phyloP scores from a whole-genome alignment of 371 early-diverging fungal genomes.

The Coemansia sp. region DNA sequence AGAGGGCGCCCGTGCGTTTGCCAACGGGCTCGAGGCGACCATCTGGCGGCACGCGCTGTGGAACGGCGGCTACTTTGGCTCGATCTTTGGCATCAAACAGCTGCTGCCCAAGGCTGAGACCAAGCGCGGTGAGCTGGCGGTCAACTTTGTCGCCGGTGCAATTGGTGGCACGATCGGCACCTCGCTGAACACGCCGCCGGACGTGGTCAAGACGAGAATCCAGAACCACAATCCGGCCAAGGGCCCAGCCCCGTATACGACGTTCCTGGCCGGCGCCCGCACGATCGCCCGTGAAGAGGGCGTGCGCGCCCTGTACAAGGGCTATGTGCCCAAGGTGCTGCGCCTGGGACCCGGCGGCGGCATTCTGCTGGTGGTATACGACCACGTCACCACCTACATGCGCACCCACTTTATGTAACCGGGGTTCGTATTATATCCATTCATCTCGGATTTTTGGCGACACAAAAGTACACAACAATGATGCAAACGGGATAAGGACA shows the following conservation, averaged over 20 bases:
- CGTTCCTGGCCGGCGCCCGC: slow-evolving; percentile 82
- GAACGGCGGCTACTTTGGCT: slow-evolving; percentile 92
- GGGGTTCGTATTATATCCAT: no score
- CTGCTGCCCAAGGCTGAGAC: slow-evolving; percentile 80
- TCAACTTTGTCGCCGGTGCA: slow-evolving; percentile 92
- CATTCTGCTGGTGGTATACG: slow-evolving; percentile 56
- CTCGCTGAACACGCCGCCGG: slow-evolving; percentile 92
- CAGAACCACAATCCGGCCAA: slow-evolving; percentile 75
- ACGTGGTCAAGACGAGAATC: slow-evolving; percentile 96
- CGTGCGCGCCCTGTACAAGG: slow-evolving; percentile 88
- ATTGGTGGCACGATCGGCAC: slow-evolving; percentile 96
- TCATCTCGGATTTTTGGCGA: no score
- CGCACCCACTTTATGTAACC: slow-evolving; percentile 50
- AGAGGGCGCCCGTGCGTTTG: slow-evolving; percentile 83
- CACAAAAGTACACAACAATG: no score
- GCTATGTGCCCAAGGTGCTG: slow-evolving; percentile 95
- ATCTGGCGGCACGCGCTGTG: slow-evolving; percentile 93
- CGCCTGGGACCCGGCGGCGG: slow-evolving; percentile 93
- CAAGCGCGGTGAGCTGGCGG: slow-evolving; percentile 72
- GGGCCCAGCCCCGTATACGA: slow-evolving; percentile 76
- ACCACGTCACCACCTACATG: slow-evolving; percentile 59
- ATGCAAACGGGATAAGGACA: no score
- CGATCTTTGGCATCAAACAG: slow-evolving; percentile 74
- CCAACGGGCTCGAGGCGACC: slow-evolving; percentile 92
- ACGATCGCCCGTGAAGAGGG: slow-evolving; percentile 93